Conservation (phyloP, 148 eudicot genomes). For the Rhododendron simsii region DNA sequence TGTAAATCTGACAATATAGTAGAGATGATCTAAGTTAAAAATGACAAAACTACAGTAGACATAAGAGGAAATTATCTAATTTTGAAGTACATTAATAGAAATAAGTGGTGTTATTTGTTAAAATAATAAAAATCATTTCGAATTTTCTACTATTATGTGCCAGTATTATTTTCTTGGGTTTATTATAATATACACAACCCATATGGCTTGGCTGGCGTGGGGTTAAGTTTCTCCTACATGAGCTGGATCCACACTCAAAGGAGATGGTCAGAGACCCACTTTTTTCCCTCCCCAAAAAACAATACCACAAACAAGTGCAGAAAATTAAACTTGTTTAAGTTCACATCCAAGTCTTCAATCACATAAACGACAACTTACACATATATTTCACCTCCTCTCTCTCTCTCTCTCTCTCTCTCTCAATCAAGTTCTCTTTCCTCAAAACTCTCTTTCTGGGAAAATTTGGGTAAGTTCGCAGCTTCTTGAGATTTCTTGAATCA, state of each 20-base stretch:
- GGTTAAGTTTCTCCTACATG: slow-evolving; percentile 39
- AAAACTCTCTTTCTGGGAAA: not conserved
- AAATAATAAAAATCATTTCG: too few species aligned
- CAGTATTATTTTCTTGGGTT: too few species aligned
- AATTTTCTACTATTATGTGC: too few species aligned
- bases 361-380: slow-evolving; percentile 11
- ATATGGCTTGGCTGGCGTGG: slow-evolving; percentile 32
- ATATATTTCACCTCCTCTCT: not conserved
- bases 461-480: slow-evolving; percentile 1
- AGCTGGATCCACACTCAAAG: slow-evolving; percentile 58
- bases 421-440: slow-evolving; percentile 2
- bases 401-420: slow-evolving; percentile 17
- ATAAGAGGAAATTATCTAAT: too few species aligned
- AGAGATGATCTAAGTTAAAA: too few species aligned
- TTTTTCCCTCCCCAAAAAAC: not conserved
- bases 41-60: too few species aligned
- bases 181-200: too few species aligned
- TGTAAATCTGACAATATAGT: too few species aligned
- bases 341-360: slow-evolving; percentile 20
- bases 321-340: slow-evolving; percentile 9
- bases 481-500: slow-evolving; percentile 10
- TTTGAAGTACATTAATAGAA: too few species aligned
- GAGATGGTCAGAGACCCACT: slow-evolving; percentile 27
- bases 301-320: not conserved
- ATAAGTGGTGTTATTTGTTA: too few species aligned